Percentiles rank a stretch among this genome's conserved stretches.
These are phyloP conservation scores for Hymenoscyphus repandus DNA, from an alignment of 2,329 filamentous ascomycete genomes.

Conservation along the genomic window DNA sequence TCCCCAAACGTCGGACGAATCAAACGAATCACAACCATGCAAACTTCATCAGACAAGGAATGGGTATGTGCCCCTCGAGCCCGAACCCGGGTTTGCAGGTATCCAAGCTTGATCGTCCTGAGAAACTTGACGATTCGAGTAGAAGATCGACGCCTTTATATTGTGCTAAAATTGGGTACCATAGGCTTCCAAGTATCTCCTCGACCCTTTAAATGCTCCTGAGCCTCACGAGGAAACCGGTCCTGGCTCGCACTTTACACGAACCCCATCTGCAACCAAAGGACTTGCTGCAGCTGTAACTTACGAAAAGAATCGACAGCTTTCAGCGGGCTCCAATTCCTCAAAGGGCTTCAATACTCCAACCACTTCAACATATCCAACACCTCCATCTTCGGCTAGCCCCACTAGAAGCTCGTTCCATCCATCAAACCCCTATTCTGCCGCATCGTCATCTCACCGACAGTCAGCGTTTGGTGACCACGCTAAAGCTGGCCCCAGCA, in stretches of 20 bases:
- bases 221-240: constrained; percentile 65
- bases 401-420: constrained; percentile 44
- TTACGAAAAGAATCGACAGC: constrained; percentile 2
- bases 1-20: not conserved
- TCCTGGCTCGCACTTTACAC: constrained; percentile 45
- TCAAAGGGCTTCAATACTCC: constrained; percentile 17
- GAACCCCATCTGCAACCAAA: constrained; percentile 37
- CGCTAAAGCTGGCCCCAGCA: constrained; percentile 16
- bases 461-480: constrained; percentile 29
- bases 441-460: constrained; percentile 17
- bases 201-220: constrained; percentile 63
- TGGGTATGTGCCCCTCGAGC: constrained; percentile 37
- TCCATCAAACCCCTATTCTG: constrained; percentile 38
- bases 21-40: constrained; percentile 13
- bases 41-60: constrained; percentile 38
- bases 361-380: constrained; percentile 36
- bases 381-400: constrained; percentile 50
- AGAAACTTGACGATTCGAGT: not conserved
- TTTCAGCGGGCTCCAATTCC: constrained; percentile 9
- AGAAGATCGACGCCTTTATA: not conserved
- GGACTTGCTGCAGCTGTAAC: constrained; percentile 20
- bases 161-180: not conserved
- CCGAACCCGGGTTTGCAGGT: constrained; percentile 4
- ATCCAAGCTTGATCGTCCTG: constrained; percentile 10
- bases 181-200: constrained; percentile 60